Percentiles rank a stretch among this genome's conserved stretches.
phyloP scores from a whole-genome alignment of 2,329 filamentous ascomycete species.

The Diaporthe citrichinensis region DNA sequence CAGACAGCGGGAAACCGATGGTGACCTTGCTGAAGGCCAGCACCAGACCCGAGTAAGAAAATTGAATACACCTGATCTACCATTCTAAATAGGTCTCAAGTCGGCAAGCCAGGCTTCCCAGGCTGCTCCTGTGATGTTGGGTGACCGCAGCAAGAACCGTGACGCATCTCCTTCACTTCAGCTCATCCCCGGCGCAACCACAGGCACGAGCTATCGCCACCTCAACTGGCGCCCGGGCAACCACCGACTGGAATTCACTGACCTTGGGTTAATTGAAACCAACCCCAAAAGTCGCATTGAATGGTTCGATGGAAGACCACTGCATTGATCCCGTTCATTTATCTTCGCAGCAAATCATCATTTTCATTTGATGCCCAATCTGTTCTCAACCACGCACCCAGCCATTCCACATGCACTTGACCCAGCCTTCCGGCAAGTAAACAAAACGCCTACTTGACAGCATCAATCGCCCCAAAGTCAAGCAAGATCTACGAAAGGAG shows the following conservation, averaged over 20 bases:
- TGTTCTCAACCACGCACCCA: too few species aligned
- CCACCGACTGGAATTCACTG: constrained; percentile 1
- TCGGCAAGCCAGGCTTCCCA: too few species aligned
- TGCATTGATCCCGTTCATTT: background rate
- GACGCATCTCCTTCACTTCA: background rate
- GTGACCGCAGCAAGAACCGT: too few species aligned
- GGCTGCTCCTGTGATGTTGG: too few species aligned
- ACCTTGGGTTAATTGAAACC: background rate
- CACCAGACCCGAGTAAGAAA: too few species aligned
- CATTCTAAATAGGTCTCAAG: too few species aligned
- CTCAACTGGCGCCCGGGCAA: constrained; percentile 9
- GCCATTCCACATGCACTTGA: background rate
- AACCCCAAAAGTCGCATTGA: too few species aligned
- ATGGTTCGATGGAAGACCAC: background rate
- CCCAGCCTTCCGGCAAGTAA: background rate
- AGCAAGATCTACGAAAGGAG: background rate
- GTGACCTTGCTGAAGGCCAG: too few species aligned
- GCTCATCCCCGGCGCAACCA: background rate
- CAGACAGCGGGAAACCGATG: too few species aligned
- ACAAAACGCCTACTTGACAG: background rate
- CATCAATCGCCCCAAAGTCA: background rate
- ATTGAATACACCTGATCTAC: too few species aligned
- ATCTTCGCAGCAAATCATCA: too few species aligned
- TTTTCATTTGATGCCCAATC: background rate
- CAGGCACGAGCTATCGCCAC: background rate